These are phyloP conservation scores for Stenocarpella maydis DNA, from an alignment of 2,329 filamentous ascomycete genomes.

Conservation along the genomic window DNA sequence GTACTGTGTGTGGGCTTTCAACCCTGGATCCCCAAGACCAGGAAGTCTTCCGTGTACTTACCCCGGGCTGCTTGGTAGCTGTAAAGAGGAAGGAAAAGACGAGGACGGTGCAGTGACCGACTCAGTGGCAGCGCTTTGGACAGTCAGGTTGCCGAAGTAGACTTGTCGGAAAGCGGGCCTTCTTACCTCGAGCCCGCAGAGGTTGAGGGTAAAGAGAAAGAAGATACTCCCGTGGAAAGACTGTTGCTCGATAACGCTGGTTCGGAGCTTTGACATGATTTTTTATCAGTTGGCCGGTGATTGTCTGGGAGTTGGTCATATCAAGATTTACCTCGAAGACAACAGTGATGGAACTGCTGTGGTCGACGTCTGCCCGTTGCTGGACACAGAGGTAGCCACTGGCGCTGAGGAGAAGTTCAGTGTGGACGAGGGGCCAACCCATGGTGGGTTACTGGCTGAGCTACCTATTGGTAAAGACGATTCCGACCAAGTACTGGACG, in stretches of 20 bases:
- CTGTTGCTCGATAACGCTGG: constrained; percentile 8
- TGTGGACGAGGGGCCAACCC: neutral
- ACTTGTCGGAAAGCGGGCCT: neutral
- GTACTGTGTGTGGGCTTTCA: neutral
- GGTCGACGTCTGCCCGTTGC: neutral
- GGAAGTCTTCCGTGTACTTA: neutral
- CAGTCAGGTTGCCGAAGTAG: neutral
- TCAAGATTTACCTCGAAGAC: constrained; percentile 11
- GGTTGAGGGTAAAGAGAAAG: neutral
- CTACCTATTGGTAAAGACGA: neutral
- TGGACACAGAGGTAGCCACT: constrained; percentile 4
- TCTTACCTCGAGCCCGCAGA: constrained; percentile 13
- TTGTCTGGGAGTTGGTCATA: no score
- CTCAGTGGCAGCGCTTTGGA: neutral
- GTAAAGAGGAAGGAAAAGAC: neutral
- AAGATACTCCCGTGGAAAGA: neutral
- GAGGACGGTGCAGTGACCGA: neutral
- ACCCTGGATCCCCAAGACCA: neutral
- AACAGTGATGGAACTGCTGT: neutral
- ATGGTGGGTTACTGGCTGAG: neutral
- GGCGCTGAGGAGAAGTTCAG: constrained; percentile 7
- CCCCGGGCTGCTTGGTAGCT: neutral
- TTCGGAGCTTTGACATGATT: neutral
- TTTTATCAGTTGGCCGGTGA: neutral
- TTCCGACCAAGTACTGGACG: neutral